Conservation (phyloP, 305 asterid genomes). For the Stenogyne calaminthoides region DNA sequence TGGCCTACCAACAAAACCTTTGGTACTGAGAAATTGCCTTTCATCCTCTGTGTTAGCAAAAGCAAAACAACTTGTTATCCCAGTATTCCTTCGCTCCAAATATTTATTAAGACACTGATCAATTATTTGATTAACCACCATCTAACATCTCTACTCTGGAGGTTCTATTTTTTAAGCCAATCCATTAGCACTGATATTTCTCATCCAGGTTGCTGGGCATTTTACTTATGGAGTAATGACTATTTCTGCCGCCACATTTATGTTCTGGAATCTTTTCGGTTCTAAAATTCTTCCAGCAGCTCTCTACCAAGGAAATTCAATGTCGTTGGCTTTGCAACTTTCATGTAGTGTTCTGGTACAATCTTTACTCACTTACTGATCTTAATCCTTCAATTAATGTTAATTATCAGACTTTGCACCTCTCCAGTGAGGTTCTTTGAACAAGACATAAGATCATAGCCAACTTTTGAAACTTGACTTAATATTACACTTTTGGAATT, state of each 20-base stretch:
- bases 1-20: background rate
- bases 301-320: constrained; percentile 82
- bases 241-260: constrained; percentile 93
- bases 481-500: background rate
- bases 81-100: constrained; percentile 12
- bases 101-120: background rate
- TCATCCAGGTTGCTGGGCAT: constrained; percentile 86
- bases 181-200: constrained; percentile 26
- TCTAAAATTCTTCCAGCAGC: constrained; percentile 78
- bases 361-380: constrained; percentile 24
- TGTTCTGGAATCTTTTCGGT: constrained; percentile 93
- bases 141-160: background rate
- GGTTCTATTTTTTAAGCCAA: constrained; percentile 4
- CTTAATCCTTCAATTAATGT: constrained; percentile 22
- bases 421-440: constrained; percentile 17
- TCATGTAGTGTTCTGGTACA: constrained; percentile 98
- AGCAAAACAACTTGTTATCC: background rate
- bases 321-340: constrained; percentile 95
- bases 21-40: background rate
- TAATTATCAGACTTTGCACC: constrained; percentile 8
- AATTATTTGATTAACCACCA: constrained; percentile 9
- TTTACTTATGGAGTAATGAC: constrained; percentile 98
- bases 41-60: background rate
- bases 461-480: constrained; percentile 24
- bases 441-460: constrained; percentile 13